phyloP scores from a whole-genome alignment of 768 basidiomycete genomes.

The Sporobolomyces roseus region DNA sequence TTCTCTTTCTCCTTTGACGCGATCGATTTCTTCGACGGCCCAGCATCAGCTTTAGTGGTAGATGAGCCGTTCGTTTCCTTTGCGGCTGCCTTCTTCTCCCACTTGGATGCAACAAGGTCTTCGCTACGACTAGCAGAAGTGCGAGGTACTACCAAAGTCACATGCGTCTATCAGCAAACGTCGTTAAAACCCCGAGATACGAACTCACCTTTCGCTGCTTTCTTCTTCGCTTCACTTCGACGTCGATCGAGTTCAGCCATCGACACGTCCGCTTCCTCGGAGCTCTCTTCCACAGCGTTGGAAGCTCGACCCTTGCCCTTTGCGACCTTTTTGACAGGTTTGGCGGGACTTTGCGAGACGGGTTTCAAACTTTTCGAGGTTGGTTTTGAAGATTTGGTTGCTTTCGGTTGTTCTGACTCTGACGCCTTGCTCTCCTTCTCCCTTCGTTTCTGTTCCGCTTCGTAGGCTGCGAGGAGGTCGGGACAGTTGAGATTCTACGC shows the following conservation, averaged over 20 bases:
- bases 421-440: background rate
- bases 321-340: background rate
- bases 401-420: background rate
- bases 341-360: background rate
- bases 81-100: constrained; percentile 30
- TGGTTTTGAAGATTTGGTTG: background rate
- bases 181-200: too few relatives aligned
- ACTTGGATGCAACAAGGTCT: constrained; percentile 20
- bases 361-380: background rate
- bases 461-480: constrained; percentile 16
- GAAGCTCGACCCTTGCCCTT: background rate
- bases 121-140: background rate
- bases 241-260: constrained; percentile 6
- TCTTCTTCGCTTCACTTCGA: constrained; percentile 12
- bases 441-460: background rate
- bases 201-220: background rate
- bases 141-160: background rate
- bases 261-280: background rate
- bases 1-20: background rate
- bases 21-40: too few relatives aligned
- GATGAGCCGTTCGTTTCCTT: background rate
- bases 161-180: background rate
- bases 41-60: too few relatives aligned
- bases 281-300: background rate
- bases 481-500: constrained; percentile 31